A percentile compares a stretch with the other conserved stretches of the same genome.
phyloP scores from a whole-genome alignment of 768 basidiomycete species.

The Hebeloma cylindrosporum region DNA sequence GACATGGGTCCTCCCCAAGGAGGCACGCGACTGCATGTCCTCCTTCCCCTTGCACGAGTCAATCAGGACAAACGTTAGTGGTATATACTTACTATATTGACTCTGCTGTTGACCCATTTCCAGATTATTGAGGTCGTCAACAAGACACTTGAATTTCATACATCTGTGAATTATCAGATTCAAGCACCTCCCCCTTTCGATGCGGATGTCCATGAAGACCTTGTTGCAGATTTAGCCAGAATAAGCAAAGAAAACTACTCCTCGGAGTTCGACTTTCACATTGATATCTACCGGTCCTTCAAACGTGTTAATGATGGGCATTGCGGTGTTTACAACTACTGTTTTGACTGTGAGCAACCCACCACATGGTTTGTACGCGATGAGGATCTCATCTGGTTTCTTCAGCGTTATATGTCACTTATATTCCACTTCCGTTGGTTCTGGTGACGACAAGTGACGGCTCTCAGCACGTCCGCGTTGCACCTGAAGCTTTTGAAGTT shows the following conservation, averaged over 20 bases:
- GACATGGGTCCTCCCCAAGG: slow-evolving; percentile 54
- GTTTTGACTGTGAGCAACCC: slow-evolving; percentile 24
- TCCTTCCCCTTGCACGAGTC: slow-evolving; percentile 47
- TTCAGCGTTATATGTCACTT: slow-evolving; percentile 45
- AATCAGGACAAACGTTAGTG: slow-evolving; percentile 50
- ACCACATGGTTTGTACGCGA: neutral
- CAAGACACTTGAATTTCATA: slow-evolving; percentile 60
- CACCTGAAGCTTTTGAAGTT: slow-evolving; percentile 52
- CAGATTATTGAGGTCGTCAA: slow-evolving; percentile 59
- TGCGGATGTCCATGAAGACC: slow-evolving; percentile 56
- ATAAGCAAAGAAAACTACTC: slow-evolving; percentile 43
- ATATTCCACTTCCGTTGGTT: slow-evolving; percentile 49
- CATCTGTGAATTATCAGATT: slow-evolving; percentile 60
- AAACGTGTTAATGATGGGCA: slow-evolving; percentile 61
- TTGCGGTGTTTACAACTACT: slow-evolving; percentile 34
- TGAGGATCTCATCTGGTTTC: slow-evolving; percentile 5
- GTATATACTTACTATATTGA: neutral
- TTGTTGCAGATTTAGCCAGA: slow-evolving; percentile 48
- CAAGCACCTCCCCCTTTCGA: slow-evolving; percentile 53
- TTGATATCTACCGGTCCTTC: slow-evolving; percentile 52
- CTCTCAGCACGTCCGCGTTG: slow-evolving; percentile 49
- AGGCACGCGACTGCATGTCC: slow-evolving; percentile 51
- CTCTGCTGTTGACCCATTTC: neutral
- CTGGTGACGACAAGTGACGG: slow-evolving; percentile 46
- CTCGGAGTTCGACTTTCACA: slow-evolving; percentile 56